Evolutionary conservation across 306 rosid genomes (phyloP), one percentile per base, ranked within the genome.

Genomic region (Dalbergia cultrata): DNA sequence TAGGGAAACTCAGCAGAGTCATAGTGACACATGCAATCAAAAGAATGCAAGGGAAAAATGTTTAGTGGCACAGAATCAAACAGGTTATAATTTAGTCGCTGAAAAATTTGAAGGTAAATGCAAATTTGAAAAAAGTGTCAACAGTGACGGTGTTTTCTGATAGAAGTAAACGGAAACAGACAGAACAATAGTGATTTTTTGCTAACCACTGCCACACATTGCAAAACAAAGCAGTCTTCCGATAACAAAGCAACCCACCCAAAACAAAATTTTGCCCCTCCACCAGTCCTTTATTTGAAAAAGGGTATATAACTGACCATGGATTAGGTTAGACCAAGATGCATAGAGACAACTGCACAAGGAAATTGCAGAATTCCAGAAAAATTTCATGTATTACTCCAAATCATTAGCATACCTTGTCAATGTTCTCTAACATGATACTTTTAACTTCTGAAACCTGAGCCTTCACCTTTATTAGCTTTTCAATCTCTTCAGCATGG

Each of bases 381-480:
- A 49, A 13, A 37, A 8, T 7, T 22, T 13, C 64, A 44, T 56
- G 49, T 22, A 45, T 47, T 58, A 44, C 37, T 22, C 34, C 58
- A 35, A 63, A 62, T 57, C 44, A 39, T n/a, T 22, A 73, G 37
- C 74, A 41, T 85, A 85, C 88, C 88, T 85, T 85, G 61, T 85
- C 88, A 45, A 94, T 90, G 89, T 94, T 94, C 86, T 90, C 97
- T 69, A 92, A 77, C 98, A 94, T 94, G 53, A 94, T 92, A 61
- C 92, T 89, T 84, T 92, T 92, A 64, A 94, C 97, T 88, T 94
- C 96, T 47, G 96, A 84, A 81, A 94, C 97, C 86, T 94, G 98
- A 12, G 97, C 98, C 89, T 94, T 92, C 89, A 94, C 97, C 88
- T 92, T 94, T 69, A 90, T 81, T 56, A 94, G 85, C 86, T 94